Evolutionary conservation across 495 filamentous ascomycete species (phyloP).

Genomic region (Aspergillus bertholletiae): DNA sequence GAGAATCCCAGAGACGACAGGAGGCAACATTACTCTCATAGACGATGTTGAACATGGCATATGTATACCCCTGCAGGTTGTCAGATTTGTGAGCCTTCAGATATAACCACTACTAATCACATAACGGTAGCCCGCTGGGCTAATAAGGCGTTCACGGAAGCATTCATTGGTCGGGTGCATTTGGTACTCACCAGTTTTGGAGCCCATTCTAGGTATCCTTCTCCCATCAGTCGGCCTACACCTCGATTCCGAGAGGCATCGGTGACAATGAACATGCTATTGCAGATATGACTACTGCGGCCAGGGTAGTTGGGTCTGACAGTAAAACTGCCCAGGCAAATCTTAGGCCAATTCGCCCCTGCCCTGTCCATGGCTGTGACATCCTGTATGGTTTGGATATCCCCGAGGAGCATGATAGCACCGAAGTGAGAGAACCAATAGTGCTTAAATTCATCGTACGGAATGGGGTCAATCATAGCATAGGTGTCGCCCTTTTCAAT

Average conservation of each 20-base stretch:
- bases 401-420: slow-evolving; percentile 88
- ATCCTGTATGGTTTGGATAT: slow-evolving; percentile 64
- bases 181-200: slow-evolving; percentile 65
- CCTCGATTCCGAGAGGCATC: slow-evolving; percentile 85
- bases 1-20: slow-evolving; percentile 91
- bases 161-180: neutral
- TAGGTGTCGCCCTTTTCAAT: slow-evolving; percentile 97
- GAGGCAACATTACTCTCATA: slow-evolving; percentile 97
- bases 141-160: neutral
- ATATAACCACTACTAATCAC: neutral
- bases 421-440: slow-evolving; percentile 98
- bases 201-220: slow-evolving; percentile 92
- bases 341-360: slow-evolving; percentile 73
- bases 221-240: slow-evolving; percentile 89
- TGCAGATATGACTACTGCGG: slow-evolving; percentile 92
- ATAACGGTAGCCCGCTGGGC: neutral
- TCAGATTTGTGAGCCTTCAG: neutral
- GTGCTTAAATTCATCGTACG: slow-evolving; percentile 68
- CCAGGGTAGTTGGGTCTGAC: slow-evolving; percentile 98
- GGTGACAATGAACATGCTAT: slow-evolving; percentile 91
- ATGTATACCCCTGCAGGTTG: slow-evolving; percentile 70
- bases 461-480: slow-evolving; percentile 80
- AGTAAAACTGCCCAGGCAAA: slow-evolving; percentile 92
- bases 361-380: slow-evolving; percentile 48
- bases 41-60: slow-evolving; percentile 96